Conservation (phyloP, 176 grass and related monocot genomes). For the Saccharum officinarum region DNA sequence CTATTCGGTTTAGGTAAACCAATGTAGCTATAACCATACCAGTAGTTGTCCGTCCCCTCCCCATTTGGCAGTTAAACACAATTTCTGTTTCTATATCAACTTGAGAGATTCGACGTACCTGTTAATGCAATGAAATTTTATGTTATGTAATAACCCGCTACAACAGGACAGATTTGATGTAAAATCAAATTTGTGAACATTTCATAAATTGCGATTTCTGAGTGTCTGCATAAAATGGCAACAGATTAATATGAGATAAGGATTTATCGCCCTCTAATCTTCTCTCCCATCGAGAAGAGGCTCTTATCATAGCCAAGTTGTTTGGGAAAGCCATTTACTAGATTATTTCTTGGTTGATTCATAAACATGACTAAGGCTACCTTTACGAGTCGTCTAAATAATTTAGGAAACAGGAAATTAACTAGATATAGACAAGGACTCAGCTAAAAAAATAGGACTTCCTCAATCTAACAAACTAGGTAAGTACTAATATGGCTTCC, state of each 20-base stretch:
- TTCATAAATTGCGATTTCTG: conserved; percentile 7
- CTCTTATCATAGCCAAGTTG: background rate
- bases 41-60: conserved; percentile 93
- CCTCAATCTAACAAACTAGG: background rate
- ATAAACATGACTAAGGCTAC: background rate
- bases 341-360: background rate
- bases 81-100: conserved; percentile 91
- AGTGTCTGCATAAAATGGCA: background rate
- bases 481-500: background rate
- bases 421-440: background rate
- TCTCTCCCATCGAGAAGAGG: background rate
- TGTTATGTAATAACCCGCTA: background rate
- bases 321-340: background rate
- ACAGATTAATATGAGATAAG: background rate
- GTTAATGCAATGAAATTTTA: conserved; percentile 46
- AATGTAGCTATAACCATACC: conserved; percentile 99
- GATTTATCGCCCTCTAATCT: background rate
- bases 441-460: background rate
- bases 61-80: conserved; percentile 99
- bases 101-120: conserved; percentile 87
- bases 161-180: background rate
- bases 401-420: background rate
- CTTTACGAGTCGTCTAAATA: background rate
- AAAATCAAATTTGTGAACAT: conserved; percentile 3
- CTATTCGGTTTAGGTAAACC: conserved; percentile 95